phyloP scores from a whole-genome alignment of 805 yeast genomes.

The Candida silvicultrix region DNA sequence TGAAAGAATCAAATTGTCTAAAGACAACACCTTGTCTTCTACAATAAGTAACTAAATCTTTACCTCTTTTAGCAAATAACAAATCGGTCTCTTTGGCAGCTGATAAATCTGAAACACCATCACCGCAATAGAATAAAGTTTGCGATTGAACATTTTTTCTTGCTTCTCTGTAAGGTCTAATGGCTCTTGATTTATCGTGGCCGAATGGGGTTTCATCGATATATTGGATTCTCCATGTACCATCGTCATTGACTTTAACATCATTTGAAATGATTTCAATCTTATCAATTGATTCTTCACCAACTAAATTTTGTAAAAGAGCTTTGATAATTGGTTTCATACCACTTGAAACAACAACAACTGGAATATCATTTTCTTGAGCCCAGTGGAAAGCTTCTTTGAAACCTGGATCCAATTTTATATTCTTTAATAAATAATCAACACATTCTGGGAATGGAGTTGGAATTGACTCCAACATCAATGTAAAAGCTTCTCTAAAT shows the following conservation, averaged over 20 bases:
- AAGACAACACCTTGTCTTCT: slow-evolving; percentile 74
- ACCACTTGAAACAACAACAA: slow-evolving; percentile 85
- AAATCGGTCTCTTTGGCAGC: slow-evolving; percentile 95
- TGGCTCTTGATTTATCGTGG: slow-evolving; percentile 87
- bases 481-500: slow-evolving; percentile 77
- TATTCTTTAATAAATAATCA: slow-evolving; percentile 54
- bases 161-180: slow-evolving; percentile 36
- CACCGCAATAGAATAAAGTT: slow-evolving; percentile 87
- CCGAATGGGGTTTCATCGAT: slow-evolving; percentile 86
- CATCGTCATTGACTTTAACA: slow-evolving; percentile 48
- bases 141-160: slow-evolving; percentile 40
- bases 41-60: slow-evolving; percentile 84
- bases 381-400: slow-evolving; percentile 78
- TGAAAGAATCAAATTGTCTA: slow-evolving; percentile 71
- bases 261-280: slow-evolving; percentile 82
- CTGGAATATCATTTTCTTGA: slow-evolving; percentile 61
- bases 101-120: slow-evolving; percentile 91
- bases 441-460: slow-evolving; percentile 81
- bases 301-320: slow-evolving; percentile 66
- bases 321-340: slow-evolving; percentile 90
- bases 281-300: slow-evolving; percentile 62
- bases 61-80: slow-evolving; percentile 88
- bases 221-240: slow-evolving; percentile 78
- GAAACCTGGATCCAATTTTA: slow-evolving; percentile 88
- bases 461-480: slow-evolving; percentile 75